Evolutionary conservation across 129 eudicot genomes (phyloP).

Genomic region (Oenanthe sinensis): DNA sequence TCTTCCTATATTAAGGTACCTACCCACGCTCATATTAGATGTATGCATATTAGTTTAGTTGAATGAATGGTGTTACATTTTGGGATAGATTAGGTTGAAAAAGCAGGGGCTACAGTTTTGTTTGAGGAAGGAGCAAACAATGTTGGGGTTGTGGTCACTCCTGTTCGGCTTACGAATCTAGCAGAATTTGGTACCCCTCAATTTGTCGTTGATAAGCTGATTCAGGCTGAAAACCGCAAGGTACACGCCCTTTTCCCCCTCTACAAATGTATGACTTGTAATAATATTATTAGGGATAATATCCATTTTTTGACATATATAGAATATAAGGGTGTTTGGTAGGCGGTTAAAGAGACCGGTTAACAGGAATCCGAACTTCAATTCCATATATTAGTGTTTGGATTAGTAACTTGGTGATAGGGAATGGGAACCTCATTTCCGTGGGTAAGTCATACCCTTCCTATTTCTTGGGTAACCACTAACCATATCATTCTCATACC

Average conservation of each 20-base stretch:
- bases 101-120: slow-evolving; percentile 82
- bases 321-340: too few relatives aligned
- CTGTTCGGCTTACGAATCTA: slow-evolving; percentile 55
- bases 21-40: not conserved
- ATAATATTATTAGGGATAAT: too few relatives aligned
- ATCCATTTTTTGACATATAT: too few relatives aligned
- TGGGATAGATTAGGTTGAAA: slow-evolving; percentile 45
- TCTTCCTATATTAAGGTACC: slow-evolving; percentile 66
- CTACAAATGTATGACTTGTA: too few relatives aligned
- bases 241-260: slow-evolving; percentile 14
- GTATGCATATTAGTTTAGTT: not conserved
- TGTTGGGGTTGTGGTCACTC: slow-evolving; percentile 79
- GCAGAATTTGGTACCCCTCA: slow-evolving; percentile 73
- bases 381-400: too few relatives aligned
- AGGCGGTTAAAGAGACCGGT: too few relatives aligned
- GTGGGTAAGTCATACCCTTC: too few relatives aligned
- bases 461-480: too few relatives aligned
- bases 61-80: not conserved
- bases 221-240: slow-evolving; percentile 91
- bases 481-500: too few relatives aligned
- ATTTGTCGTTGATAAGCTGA: slow-evolving; percentile 71
- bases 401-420: too few relatives aligned
- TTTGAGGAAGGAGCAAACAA: slow-evolving; percentile 85
- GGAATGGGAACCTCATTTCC: too few relatives aligned
- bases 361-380: too few relatives aligned